Conservation (phyloP, 768 basidiomycete species). For the Termitomyces sp. region DNA sequence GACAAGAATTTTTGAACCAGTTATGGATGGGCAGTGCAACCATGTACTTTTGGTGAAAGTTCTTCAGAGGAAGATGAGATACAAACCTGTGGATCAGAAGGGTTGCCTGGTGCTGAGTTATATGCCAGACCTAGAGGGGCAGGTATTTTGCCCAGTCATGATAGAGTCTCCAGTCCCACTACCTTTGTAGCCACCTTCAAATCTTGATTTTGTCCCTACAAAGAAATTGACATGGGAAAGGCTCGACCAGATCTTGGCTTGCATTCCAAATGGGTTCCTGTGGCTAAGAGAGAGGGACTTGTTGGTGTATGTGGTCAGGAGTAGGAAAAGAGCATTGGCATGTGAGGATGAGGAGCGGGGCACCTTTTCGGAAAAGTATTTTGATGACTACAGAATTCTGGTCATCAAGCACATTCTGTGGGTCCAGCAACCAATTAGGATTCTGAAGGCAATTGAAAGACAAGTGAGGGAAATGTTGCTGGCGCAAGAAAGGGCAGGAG, state of each 20-base stretch:
- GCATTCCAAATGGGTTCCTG: conserved; percentile 5
- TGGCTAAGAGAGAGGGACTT: conserved; percentile 16
- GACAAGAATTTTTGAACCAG: conserved; percentile 2
- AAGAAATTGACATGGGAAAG: conserved; percentile 15
- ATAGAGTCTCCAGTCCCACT: too few relatives aligned
- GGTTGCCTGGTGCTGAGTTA: conserved; percentile 23
- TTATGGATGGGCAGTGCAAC: too few relatives aligned
- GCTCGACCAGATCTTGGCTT: conserved; percentile 12
- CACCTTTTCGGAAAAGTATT: conserved; percentile 28
- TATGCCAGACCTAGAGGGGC: conserved; percentile 18
- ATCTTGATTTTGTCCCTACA: conserved; percentile 3
- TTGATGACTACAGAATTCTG: conserved; percentile 31
- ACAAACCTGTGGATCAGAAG: conserved; percentile 26
- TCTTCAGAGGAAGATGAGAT: conserved; percentile 7
- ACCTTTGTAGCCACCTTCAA: too few relatives aligned
- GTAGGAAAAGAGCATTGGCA: conserved; percentile 16
- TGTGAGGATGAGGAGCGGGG: conserved; percentile 26
- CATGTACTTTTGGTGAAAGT: not conserved
- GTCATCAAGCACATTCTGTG: conserved; percentile 14
- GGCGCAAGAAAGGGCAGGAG: conserved; percentile 12
- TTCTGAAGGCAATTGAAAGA: conserved; percentile 24
- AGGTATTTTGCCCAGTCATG: too few relatives aligned
- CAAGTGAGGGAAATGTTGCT: conserved; percentile 22
- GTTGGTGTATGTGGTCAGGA: conserved; percentile 15
- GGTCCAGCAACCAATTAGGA: conserved; percentile 23